Conservation (phyloP, 495 filamentous ascomycete genomes). For the Daldinia childiae region DNA sequence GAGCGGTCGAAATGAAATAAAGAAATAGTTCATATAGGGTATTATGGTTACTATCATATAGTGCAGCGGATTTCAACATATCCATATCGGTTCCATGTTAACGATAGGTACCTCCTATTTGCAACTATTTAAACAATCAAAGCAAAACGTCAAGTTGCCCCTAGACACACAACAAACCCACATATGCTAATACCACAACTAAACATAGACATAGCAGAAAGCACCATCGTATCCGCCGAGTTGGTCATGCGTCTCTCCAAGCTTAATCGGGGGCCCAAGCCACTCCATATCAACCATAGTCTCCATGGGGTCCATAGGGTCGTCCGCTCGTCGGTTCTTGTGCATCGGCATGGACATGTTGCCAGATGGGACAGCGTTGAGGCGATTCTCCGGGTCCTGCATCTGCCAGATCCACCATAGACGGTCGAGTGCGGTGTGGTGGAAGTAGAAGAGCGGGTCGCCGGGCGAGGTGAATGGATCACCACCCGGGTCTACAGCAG, state of each 20-base stretch:
- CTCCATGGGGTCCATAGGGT: constrained; percentile 36
- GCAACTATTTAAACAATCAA: not conserved
- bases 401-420: constrained; percentile 69
- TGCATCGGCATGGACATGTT: constrained; percentile 40
- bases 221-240: constrained; percentile 48
- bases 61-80: no score
- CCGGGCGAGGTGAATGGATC: constrained; percentile 61
- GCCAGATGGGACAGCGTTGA: constrained; percentile 36
- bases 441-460: constrained; percentile 67
- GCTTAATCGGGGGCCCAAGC: constrained; percentile 46
- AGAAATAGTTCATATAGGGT: no score
- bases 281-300: constrained; percentile 48
- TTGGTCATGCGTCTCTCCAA: constrained; percentile 50
- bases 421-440: constrained; percentile 66
- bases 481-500: constrained; percentile 68
- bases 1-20: no score
- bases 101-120: not conserved
- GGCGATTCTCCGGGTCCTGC: constrained; percentile 46
- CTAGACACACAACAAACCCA: not conserved
- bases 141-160: not conserved
- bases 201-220: constrained; percentile 55
- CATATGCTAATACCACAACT: not conserved
- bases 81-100: no score
- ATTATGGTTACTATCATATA: no score
- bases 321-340: constrained; percentile 19